A percentile compares a stretch with the other conserved stretches of the same genome.
Conservation (phyloP, 108 stramenopile species). For the Heterococcus sp. region DNA sequence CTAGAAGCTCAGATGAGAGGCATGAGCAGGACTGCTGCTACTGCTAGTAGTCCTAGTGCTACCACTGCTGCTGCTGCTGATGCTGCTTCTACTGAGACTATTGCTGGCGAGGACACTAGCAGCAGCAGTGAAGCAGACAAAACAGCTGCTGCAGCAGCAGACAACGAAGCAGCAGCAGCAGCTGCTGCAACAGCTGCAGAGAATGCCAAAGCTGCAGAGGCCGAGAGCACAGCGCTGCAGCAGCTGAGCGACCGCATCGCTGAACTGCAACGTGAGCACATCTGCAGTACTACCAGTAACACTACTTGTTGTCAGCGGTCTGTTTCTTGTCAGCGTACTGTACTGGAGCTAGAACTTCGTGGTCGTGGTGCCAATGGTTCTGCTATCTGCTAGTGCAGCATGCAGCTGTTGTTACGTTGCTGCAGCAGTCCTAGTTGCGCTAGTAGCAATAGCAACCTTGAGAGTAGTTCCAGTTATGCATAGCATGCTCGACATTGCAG, state of each 20-base stretch:
- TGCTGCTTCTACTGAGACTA: too few species aligned
- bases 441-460: too few species aligned
- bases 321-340: too few species aligned
- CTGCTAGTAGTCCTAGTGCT: slow-evolving; percentile 1
- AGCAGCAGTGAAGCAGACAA: neutral
- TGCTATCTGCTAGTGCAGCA: too few species aligned
- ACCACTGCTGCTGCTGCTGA: neutral
- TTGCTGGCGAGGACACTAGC: neutral
- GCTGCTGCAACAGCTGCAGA: neutral
- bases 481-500: too few species aligned
- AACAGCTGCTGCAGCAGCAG: neutral
- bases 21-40: neutral
- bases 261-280: neutral
- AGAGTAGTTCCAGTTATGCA: too few species aligned
- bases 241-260: neutral
- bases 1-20: slow-evolving; percentile 22
- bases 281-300: too few species aligned
- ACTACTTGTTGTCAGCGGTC: too few species aligned
- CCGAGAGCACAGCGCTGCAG: neutral
- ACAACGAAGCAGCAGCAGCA: neutral
- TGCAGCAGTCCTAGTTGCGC: too few species aligned
- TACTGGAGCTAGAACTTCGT: too few species aligned
- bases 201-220: neutral
- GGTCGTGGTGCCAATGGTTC: too few species aligned
- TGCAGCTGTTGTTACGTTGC: too few species aligned